Evolutionary conservation across 768 basidiomycete genomes (phyloP), one percentile per base, ranked within the genome.

Genomic region (Termitomyces sp.): DNA sequence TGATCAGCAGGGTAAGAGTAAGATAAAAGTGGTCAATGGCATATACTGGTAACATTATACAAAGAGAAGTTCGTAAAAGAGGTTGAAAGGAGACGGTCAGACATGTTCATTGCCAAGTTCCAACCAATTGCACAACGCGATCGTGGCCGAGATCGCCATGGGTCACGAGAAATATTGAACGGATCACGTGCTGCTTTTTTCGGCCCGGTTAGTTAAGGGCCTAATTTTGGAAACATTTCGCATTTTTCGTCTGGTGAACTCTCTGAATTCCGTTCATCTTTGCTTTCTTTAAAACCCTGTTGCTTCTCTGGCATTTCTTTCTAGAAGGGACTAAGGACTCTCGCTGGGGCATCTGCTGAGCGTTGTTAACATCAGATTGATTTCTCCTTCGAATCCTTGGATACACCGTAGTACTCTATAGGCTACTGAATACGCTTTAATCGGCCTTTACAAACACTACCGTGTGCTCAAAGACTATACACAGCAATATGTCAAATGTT

Each of bases 1-100:
- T 84, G 31, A 83, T 71, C 2, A 84, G 70, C 7, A 79, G 63
- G 6, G 83, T 81, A 18, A 83, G 60, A 7, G 66, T 63, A 11
- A 48, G 47, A n/a, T 48, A 48, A 25, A 48, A 48, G 22, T 5
- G 23, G 35, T 48, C 47, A 48, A 36, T 11, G 10, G 22, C 35
- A 36, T 48, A 36, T 11, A 48, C 47, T n/a, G 33, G 22, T n/a
- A 22, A n/a, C 47, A 48, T 48, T 35, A 25, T 36, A 15, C 15
- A 48, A 15, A 48, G 22, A 35, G 23, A 48, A 18, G 16, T 16
- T 27, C 3, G 42, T 43, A 25, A 27, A 27, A 27, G 42, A 9
- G 3, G 16, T 27, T 10, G 23, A 35, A 36, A 36, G 33, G 23
- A 23, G 47, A n/a, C 1, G 47, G 22, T 36, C 15, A 36, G 47